Evolutionary conservation across 2,329 filamentous ascomycete genomes (phyloP).

Genomic region (Botrytis byssoidea): DNA sequence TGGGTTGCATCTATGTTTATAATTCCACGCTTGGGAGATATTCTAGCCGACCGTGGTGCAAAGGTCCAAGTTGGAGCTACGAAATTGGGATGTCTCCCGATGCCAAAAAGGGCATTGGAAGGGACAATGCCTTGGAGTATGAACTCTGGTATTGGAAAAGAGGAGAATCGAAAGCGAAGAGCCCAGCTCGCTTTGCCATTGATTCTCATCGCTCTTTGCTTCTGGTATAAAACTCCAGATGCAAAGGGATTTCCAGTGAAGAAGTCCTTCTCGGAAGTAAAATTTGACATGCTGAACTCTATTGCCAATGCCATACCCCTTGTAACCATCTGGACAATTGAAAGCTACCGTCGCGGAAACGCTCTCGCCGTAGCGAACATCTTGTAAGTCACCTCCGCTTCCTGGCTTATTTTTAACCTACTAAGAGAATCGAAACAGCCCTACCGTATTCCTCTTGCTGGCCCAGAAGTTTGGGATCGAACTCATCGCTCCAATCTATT

Average conservation of each 20-base stretch:
- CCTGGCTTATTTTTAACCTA: slow-evolving; percentile 29
- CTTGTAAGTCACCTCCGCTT: slow-evolving; percentile 23
- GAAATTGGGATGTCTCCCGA: slow-evolving; percentile 36
- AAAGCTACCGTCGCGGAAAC: slow-evolving; percentile 34
- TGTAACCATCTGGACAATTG: slow-evolving; percentile 33
- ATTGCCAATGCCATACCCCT: slow-evolving; percentile 22
- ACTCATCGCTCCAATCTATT: slow-evolving; percentile 41
- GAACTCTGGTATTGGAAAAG: slow-evolving; percentile 16
- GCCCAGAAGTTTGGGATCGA: slow-evolving; percentile 38
- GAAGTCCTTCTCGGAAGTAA: background rate
- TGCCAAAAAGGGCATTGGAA: slow-evolving; percentile 29
- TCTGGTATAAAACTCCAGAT: background rate
- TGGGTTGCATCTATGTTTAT: slow-evolving; percentile 28
- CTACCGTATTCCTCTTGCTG: slow-evolving; percentile 2
- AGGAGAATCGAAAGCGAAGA: slow-evolving; percentile 9
- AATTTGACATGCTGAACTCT: background rate
- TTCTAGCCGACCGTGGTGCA: slow-evolving; percentile 27
- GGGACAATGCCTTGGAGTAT: slow-evolving; percentile 35
- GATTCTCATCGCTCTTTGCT: background rate
- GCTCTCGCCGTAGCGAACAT: slow-evolving; percentile 25
- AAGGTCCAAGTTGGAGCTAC: slow-evolving; percentile 32
- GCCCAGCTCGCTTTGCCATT: slow-evolving; percentile 10
- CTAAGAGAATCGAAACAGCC: slow-evolving; percentile 27
- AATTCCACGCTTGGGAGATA: slow-evolving; percentile 28
- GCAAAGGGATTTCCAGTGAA: background rate